A percentile compares a stretch with the other conserved stretches of the same genome.
These are phyloP conservation scores for Closterium sp. DNA, from an alignment of 139 green algal genomes.

Conservation along the genomic window DNA sequence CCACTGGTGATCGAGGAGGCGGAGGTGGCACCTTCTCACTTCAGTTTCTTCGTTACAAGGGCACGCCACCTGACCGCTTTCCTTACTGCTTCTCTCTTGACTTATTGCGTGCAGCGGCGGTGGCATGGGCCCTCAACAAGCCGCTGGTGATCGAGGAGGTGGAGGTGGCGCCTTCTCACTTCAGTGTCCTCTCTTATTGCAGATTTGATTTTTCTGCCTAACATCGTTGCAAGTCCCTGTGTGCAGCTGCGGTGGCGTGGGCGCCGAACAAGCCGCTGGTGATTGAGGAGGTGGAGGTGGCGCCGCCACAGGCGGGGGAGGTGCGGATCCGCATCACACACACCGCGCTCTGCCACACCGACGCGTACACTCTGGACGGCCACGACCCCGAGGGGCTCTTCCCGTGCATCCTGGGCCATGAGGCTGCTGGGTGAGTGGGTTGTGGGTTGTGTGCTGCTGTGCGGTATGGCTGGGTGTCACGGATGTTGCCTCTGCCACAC, in stretches of 20 bases:
- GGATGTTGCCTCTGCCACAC: too few species aligned
- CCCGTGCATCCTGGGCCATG: conserved; percentile 80
- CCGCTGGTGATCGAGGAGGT: conserved; percentile 82
- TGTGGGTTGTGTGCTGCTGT: too few species aligned
- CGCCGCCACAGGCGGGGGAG: conserved; percentile 78
- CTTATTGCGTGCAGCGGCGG: conserved; percentile 62
- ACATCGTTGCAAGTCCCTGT: neutral
- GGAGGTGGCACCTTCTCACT: conserved; percentile 62
- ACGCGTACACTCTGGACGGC: conserved; percentile 88
- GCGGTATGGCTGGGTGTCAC: too few species aligned
- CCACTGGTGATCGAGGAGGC: conserved; percentile 81
- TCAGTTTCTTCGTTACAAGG: too few species aligned
- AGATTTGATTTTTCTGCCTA: too few species aligned
- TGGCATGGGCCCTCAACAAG: conserved; percentile 78
- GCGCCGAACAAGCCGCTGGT: conserved; percentile 74
- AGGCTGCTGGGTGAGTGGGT: neutral
- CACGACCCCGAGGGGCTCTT: conserved; percentile 81
- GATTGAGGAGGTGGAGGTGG: conserved; percentile 80
- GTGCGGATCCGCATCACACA: conserved; percentile 78
- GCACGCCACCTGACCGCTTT: too few species aligned
- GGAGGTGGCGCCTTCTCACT: conserved; percentile 62
- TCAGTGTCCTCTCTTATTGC: too few species aligned
- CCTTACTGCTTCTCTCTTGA: neutral
- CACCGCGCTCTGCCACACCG: conserved; percentile 94
- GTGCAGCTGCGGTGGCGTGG: conserved; percentile 84